Percentiles rank a stretch among this genome's conserved stretches.
Conservation (phyloP, 805 yeast genomes). For the Monosporozyma solicola region DNA sequence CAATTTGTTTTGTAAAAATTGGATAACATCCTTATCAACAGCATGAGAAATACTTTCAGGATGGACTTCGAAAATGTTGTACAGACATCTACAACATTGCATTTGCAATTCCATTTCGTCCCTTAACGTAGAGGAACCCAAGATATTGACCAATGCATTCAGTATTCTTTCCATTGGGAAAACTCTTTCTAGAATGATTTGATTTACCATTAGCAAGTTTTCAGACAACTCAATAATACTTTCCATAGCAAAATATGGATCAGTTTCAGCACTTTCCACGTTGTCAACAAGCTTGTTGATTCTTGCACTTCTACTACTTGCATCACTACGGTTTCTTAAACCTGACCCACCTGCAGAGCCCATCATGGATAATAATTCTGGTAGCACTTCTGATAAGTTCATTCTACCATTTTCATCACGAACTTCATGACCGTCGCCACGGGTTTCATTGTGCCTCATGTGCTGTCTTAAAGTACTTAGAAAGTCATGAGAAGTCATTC, state of each 20-base stretch:
- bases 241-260: constrained; percentile 54
- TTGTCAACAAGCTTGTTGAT: constrained; percentile 22
- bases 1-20: constrained; percentile 54
- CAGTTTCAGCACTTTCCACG: constrained; percentile 32
- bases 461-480: constrained; percentile 15
- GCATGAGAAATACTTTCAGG: constrained; percentile 55
- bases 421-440: not conserved
- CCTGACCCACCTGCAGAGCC: constrained; percentile 17
- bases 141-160: constrained; percentile 44
- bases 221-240: constrained; percentile 58
- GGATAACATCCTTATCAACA: constrained; percentile 56
- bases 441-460: not conserved
- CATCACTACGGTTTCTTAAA: constrained; percentile 4
- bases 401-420: constrained; percentile 12
- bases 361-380: constrained; percentile 32
- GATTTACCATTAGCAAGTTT: constrained; percentile 59
- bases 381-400: constrained; percentile 31
- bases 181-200: constrained; percentile 48
- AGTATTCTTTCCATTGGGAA: constrained; percentile 55
- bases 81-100: constrained; percentile 74
- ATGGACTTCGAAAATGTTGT: constrained; percentile 69
- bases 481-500: constrained; percentile 21
- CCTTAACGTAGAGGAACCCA: constrained; percentile 47
- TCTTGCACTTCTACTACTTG: constrained; percentile 11
- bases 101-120: constrained; percentile 74